These are phyloP conservation scores for Salvia miltiorrhiza DNA, from an alignment of 257 asterid species.

Conservation along the genomic window DNA sequence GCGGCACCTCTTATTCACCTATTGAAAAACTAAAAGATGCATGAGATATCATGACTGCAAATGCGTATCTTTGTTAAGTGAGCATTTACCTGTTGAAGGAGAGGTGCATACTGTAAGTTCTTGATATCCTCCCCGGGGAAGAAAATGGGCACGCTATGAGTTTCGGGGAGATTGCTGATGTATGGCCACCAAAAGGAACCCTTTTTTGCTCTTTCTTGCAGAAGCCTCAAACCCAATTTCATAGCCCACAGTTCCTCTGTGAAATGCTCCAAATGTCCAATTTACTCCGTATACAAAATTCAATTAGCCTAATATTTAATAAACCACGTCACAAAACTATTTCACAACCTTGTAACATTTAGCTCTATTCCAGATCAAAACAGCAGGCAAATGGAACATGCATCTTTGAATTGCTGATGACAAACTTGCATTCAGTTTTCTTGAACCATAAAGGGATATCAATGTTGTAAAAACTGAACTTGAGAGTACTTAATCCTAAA, in stretches of 20 bases:
- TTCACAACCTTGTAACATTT: conserved; percentile 12
- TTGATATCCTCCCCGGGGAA: conserved; percentile 93
- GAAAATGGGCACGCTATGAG: conserved; percentile 78
- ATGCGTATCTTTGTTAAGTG: background rate
- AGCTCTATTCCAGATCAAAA: background rate
- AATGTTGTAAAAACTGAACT: background rate
- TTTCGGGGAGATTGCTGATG: conserved; percentile 88
- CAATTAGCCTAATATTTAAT: conserved; percentile 63
- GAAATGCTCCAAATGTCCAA: conserved; percentile 89
- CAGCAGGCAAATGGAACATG: background rate
- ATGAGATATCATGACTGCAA: conserved; percentile 6
- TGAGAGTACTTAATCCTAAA: background rate
- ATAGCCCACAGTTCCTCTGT: conserved; percentile 98
- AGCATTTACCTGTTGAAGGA: conserved; percentile 79
- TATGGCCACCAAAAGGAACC: conserved; percentile 98
- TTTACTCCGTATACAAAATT: conserved; percentile 75
- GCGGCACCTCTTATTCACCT: conserved; percentile 96
- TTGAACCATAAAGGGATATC: background rate
- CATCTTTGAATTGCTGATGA: background rate
- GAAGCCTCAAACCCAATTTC: conserved; percentile 90
- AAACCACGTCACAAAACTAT: conserved; percentile 41
- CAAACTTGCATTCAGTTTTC: background rate
- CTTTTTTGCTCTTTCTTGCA: conserved; percentile 76
- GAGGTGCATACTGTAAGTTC: conserved; percentile 93
- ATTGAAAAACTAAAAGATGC: background rate